Evolutionary conservation across 306 rosid species (phyloP), one percentile per base, ranked within the genome.

Genomic region (Quillaja saponaria): DNA sequence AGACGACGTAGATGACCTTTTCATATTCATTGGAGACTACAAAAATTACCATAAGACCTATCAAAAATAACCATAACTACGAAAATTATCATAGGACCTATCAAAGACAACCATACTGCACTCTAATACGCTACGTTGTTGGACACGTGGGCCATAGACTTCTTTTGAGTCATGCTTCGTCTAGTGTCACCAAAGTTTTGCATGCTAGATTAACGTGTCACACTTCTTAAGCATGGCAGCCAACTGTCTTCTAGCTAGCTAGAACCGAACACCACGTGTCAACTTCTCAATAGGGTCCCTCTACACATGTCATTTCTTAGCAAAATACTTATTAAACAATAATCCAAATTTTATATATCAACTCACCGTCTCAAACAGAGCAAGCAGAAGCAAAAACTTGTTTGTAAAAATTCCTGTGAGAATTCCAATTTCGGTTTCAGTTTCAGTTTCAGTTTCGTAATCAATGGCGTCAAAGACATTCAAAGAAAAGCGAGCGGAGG

Each of bases 401-500:
- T 53, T 9, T 12, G n/a, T 6, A 10, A n/a, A n/a, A n/a, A n/a
- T n/a, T n/a, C n/a, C n/a, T n/a, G n/a, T n/a, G n/a, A n/a, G n/a
- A n/a, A n/a, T n/a, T n/a, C n/a, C n/a, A n/a, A n/a, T 31, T 25
- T 13, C 12, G 3, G 58, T n/a, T 37, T 13, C 14, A 54, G 14
- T 14, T 35, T 55, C 37, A 25, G 31, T 1, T 39, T 39, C 44
- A 39, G 13, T 12, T 39, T 39, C 12, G 7, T 8, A 0, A 49
- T 20, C 61, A 20, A 88, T 88, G 96, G 88, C 90, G 15, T 85
- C 88, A 7, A 38, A 20, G 34, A 68, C 78, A 28, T 71, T 71
- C 73, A 86, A 81, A 71, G 71, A 80, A 31, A 84, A 80, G 68
- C 63, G 78, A 71, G 95, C 96, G 0, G 88, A 82, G 74, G 96